These are phyloP conservation scores for Leishmania arabica DNA, from an alignment of 208 protist genomes.

Conservation along the genomic window DNA sequence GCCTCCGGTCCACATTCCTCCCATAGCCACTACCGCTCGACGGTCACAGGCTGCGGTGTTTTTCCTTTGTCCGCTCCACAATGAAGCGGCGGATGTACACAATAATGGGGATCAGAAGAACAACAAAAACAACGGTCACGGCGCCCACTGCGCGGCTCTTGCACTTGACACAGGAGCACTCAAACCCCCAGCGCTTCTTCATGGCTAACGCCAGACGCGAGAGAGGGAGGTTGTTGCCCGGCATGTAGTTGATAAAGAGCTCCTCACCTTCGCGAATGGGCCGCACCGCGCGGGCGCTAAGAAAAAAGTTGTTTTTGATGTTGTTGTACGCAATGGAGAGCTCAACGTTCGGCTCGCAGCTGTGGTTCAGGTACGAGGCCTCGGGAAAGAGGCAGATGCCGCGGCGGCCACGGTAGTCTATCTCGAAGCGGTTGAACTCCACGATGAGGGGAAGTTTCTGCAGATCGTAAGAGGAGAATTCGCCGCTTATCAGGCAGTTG, in stretches of 20 bases:
- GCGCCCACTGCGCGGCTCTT: constrained; percentile 76
- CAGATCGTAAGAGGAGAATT: constrained; percentile 84
- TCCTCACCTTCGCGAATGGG: constrained; percentile 82
- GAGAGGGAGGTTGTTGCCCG: constrained; percentile 75
- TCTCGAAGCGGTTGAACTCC: constrained; percentile 87
- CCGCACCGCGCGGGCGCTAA: constrained; percentile 69
- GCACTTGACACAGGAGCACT: constrained; percentile 81
- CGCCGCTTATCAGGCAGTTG: constrained; percentile 68
- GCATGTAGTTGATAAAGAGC: constrained; percentile 88
- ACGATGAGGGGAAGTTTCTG: constrained; percentile 84
- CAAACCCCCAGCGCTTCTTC: constrained; percentile 85
- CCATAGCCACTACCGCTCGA: neutral
- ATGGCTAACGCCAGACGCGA: constrained; percentile 76
- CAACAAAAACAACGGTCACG: constrained; percentile 62
- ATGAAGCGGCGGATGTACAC: constrained; percentile 67
- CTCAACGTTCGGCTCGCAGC: constrained; percentile 84
- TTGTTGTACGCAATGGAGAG: constrained; percentile 75
- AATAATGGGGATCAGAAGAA: constrained; percentile 59
- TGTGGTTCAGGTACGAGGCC: constrained; percentile 86
- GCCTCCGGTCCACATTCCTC: neutral
- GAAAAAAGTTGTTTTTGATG: constrained; percentile 72
- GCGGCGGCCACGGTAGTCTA: constrained; percentile 77
- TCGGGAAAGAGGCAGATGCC: constrained; percentile 86
- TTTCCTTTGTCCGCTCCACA: constrained; percentile 65
- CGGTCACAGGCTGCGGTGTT: constrained; percentile 57